A percentile compares a stretch with the other conserved stretches of the same genome.
These are phyloP conservation scores for Tanacetum coccineum DNA, from an alignment of 129 eudicot genomes.

Conservation along the genomic window DNA sequence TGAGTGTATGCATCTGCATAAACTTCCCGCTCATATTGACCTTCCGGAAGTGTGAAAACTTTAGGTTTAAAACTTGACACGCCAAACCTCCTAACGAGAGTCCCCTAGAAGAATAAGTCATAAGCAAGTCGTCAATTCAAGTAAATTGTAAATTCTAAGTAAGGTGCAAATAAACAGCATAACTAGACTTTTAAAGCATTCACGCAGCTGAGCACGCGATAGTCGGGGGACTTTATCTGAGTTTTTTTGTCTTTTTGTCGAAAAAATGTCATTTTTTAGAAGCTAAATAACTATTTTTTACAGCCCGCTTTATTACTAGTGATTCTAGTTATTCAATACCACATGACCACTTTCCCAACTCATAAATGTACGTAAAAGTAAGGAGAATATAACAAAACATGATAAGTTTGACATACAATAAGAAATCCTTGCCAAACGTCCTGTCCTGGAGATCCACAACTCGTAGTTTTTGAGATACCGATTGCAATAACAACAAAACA, in stretches of 20 bases:
- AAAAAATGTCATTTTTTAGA: too few species aligned
- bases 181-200: too few species aligned
- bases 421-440: conserved; percentile 70
- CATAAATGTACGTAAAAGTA: not conserved
- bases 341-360: not conserved
- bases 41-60: conserved; percentile 79
- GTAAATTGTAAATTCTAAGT: not conserved
- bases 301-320: not conserved
- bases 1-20: conserved; percentile 59
- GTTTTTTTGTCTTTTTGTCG: too few species aligned
- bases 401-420: conserved; percentile 49
- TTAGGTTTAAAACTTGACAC: conserved; percentile 67
- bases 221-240: too few species aligned
- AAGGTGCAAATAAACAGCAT: not conserved
- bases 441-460: conserved; percentile 72
- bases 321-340: too few species aligned
- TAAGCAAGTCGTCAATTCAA: not conserved
- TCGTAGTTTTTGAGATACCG: conserved; percentile 63
- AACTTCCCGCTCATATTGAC: conserved; percentile 78
- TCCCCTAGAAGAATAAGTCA: conserved; percentile 46
- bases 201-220: too few species aligned
- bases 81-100: conserved; percentile 64
- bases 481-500: conserved; percentile 60
- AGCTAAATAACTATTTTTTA: too few species aligned
- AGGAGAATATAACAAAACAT: not conserved